A percentile compares a stretch with the other conserved stretches of the same genome.
phyloP scores from a whole-genome alignment of 2,329 filamentous ascomycete species.

The Blastomyces percursus region DNA sequence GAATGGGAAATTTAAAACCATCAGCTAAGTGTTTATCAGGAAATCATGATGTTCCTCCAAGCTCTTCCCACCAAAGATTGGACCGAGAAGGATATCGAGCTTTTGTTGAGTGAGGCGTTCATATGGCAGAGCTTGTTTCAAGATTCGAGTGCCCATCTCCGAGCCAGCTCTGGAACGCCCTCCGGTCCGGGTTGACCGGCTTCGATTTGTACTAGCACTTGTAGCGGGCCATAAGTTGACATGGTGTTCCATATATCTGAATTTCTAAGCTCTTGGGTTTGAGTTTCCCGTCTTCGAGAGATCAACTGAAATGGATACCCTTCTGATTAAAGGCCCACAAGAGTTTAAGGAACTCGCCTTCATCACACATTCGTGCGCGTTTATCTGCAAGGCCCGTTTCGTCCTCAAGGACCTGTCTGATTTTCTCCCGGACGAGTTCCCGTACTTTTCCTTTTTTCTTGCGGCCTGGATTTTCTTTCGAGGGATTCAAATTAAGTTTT shows the following conservation, averaged over 20 bases:
- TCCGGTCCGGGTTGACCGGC: constrained; percentile 21
- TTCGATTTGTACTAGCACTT: not conserved
- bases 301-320: constrained; percentile 77
- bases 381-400: constrained; percentile 71
- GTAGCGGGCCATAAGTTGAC: not conserved
- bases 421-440: constrained; percentile 74
- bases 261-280: not conserved
- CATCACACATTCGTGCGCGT: constrained; percentile 75
- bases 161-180: constrained; percentile 26
- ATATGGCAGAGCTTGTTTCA: constrained; percentile 98
- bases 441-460: constrained; percentile 71
- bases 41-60: constrained; percentile 99
- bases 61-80: constrained; percentile 82
- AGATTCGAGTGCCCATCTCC: constrained; percentile 79
- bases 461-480: constrained; percentile 45
- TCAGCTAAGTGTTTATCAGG: constrained; percentile 42
- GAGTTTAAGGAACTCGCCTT: constrained; percentile 80
- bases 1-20: not conserved
- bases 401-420: constrained; percentile 70
- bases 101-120: constrained; percentile 89
- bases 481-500: constrained; percentile 31
- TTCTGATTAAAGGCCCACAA: constrained; percentile 79
- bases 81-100: constrained; percentile 97
- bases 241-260: not conserved
- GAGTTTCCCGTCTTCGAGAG: not conserved